These are phyloP conservation scores for Lactuca saligna DNA, from an alignment of 129 eudicot species.

Conservation along the genomic window DNA sequence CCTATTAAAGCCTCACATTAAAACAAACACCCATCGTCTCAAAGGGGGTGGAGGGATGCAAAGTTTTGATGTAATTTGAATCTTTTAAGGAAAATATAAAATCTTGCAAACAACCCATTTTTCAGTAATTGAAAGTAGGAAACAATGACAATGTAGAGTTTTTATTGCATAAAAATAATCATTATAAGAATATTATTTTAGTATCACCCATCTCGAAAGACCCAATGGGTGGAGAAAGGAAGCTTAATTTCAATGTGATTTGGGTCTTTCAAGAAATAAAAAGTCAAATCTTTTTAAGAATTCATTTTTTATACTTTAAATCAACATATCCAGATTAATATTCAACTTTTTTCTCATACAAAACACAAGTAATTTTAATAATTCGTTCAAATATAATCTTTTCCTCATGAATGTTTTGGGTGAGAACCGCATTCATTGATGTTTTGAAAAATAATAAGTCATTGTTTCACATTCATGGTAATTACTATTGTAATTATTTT, in stretches of 20 bases:
- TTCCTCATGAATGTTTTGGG: too few species aligned
- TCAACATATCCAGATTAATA: too few species aligned
- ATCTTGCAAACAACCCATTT: background rate
- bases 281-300: background rate
- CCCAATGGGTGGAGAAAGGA: background rate
- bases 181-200: background rate
- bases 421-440: too few species aligned
- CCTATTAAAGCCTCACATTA: background rate
- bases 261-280: constrained; percentile 2
- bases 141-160: background rate
- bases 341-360: too few species aligned
- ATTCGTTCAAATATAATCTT: too few species aligned
- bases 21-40: constrained; percentile 2
- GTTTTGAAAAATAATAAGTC: too few species aligned
- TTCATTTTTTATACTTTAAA: too few species aligned
- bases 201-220: background rate
- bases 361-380: too few species aligned
- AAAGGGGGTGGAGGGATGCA: constrained; percentile 4
- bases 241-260: constrained; percentile 12
- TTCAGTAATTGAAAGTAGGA: background rate
- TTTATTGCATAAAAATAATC: constrained; percentile 3
- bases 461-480: too few species aligned
- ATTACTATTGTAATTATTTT: too few species aligned
- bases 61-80: background rate
- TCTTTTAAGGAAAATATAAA: background rate